These are phyloP conservation scores for Talaromyces adpressus DNA, from an alignment of 495 filamentous ascomycete genomes.

Conservation along the genomic window DNA sequence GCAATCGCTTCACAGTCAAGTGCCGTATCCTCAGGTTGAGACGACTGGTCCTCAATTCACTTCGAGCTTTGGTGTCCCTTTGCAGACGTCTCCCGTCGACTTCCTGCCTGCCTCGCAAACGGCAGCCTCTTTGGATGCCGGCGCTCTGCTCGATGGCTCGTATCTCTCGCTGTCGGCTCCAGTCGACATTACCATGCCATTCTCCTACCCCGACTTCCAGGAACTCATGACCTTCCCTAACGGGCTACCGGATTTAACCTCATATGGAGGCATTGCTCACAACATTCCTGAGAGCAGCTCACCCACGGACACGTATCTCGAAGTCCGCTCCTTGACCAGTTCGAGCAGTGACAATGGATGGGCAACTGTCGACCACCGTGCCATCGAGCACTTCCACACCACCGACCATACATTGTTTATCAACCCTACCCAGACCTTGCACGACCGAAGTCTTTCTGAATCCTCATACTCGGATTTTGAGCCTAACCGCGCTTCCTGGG, in stretches of 20 bases:
- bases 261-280: constrained; percentile 34
- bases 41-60: constrained; percentile 46
- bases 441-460: constrained; percentile 76
- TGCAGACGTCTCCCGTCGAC: constrained; percentile 59
- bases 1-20: constrained; percentile 43
- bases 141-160: constrained; percentile 56
- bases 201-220: constrained; percentile 71
- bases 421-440: constrained; percentile 79
- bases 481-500: constrained; percentile 40
- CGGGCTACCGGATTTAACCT: constrained; percentile 45
- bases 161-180: constrained; percentile 62
- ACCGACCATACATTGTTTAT: constrained; percentile 59
- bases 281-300: constrained; percentile 62
- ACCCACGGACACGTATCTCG: constrained; percentile 73
- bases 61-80: constrained; percentile 40
- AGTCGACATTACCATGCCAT: constrained; percentile 54
- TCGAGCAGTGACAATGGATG: constrained; percentile 82
- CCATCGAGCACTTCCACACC: constrained; percentile 46
- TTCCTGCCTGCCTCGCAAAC: constrained; percentile 62
- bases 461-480: constrained; percentile 66
- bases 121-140: constrained; percentile 39
- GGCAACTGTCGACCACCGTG: constrained; percentile 60
- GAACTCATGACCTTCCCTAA: constrained; percentile 48
- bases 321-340: constrained; percentile 69
- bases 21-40: constrained; percentile 34